Evolutionary conservation across 2,329 filamentous ascomycete species (phyloP).

Genomic region (Dactylellina drechsleri): DNA sequence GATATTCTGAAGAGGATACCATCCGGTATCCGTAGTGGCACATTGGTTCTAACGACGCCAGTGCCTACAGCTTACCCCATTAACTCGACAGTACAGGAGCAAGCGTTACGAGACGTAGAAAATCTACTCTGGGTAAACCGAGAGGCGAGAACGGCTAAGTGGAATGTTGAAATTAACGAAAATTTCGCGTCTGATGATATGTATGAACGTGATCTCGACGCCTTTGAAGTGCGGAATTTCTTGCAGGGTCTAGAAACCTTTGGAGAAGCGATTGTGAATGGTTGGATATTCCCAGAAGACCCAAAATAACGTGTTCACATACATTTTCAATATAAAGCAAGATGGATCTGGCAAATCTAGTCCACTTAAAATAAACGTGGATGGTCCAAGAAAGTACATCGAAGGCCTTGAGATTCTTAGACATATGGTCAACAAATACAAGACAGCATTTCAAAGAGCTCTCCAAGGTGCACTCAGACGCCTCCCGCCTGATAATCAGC

Average conservation of each 20-base stretch:
- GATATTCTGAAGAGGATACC: not conserved
- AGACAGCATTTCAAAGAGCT: not conserved
- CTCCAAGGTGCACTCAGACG: slow-evolving; percentile 4
- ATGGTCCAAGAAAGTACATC: slow-evolving; percentile 10
- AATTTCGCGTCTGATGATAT: slow-evolving; percentile 20
- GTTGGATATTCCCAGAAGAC: slow-evolving; percentile 1
- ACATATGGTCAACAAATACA: not conserved
- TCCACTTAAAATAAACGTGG: not conserved
- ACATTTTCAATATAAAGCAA: slow-evolving; percentile 2
- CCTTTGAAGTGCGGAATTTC: not conserved
- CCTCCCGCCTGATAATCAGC: slow-evolving; percentile 1
- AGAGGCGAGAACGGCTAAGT: not conserved
- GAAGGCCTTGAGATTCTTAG: slow-evolving; percentile 6
- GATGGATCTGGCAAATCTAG: not conserved
- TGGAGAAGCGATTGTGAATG: not conserved
- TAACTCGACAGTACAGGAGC: not conserved
- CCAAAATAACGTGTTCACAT: slow-evolving; percentile 3
- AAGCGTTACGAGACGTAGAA: not conserved
- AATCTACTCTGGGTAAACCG: not conserved
- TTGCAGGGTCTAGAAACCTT: not conserved
- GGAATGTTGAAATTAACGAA: slow-evolving; percentile 15
- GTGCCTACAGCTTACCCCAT: not conserved
- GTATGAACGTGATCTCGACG: not conserved
- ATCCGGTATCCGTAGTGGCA: not conserved
- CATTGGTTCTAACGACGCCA: not conserved